Evolutionary conservation across 306 rosid genomes (phyloP), one percentile per base, ranked within the genome.

Genomic region (Gastrolobium bilobum): DNA sequence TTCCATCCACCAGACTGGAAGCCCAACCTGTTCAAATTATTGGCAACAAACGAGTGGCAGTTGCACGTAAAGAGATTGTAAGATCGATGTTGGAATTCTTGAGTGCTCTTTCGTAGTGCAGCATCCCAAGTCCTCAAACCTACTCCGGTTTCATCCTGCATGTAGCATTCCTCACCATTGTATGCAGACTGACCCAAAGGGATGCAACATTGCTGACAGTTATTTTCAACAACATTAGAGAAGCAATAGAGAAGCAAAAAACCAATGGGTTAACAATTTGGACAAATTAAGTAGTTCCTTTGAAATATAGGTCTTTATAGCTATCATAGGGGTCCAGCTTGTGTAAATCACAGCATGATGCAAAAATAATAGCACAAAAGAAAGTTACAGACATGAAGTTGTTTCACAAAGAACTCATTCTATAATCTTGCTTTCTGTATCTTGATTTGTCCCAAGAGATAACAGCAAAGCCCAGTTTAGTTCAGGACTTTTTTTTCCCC

Each of bases 21-120:
- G 31, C 84, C 85, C 84, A 93, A 74, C 88, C 94, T 89, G 85
- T 95, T 95, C 59, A 93, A 87, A 77, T 86, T 93, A 81, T 93
- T 90, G 76, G 96, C 99, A 61, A 95, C 99, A 81, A 95, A 95
- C 2, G 97, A 95, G 71, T 93, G 99, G 73, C 98, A 93, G 75
- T 96, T 93, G 91, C 99, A 93, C 5, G 99, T 91, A 30, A 96
- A 85, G 42, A 93, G 86, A 79, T 84, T 96, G 87, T 96, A 93
- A 50, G 94, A 51, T 62, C 88, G 91, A 80, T 96, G 97, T 33
- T 96, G 99, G 79, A 88, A 96, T 79, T 93, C 99, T 75, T 86
- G 96, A 51, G 93, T 93, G 87, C 94, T 85, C 84, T 90, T 90
- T 81, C 53, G 77, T 29, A 96, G 79, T 1, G 96, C 96, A 73